Evolutionary conservation across 371 early-diverging fungal genomes (phyloP).

Genomic region (Nematocida sp.): DNA sequence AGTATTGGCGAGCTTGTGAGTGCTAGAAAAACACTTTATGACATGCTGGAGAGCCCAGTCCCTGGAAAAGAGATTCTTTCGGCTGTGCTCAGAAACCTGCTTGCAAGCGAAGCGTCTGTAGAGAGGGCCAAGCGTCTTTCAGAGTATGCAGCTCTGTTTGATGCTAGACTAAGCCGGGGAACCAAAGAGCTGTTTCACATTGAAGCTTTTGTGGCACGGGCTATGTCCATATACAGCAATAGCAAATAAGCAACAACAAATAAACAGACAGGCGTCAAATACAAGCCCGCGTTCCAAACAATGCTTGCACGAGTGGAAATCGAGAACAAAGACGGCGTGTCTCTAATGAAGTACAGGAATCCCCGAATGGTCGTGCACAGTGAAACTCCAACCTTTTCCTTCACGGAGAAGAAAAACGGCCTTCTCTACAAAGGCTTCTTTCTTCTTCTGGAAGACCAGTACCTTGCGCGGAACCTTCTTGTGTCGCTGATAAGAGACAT

Average conservation of each 20-base stretch:
- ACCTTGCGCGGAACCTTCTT: slow-evolving; percentile 31
- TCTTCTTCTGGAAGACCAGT: slow-evolving; percentile 33
- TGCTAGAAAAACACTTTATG: slow-evolving; percentile 58
- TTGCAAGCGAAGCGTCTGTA: slow-evolving; percentile 66
- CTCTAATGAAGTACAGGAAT: slow-evolving; percentile 25
- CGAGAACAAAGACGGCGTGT: slow-evolving; percentile 24
- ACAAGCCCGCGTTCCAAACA: not conserved
- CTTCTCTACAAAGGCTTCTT: slow-evolving; percentile 31
- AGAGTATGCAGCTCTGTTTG: slow-evolving; percentile 58
- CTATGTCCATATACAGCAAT: slow-evolving; percentile 46
- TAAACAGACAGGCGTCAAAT: not conserved
- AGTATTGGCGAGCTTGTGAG: not conserved
- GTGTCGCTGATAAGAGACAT: slow-evolving; percentile 19
- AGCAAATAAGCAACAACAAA: not conserved
- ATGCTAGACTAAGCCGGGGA: slow-evolving; percentile 72
- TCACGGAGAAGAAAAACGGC: slow-evolving; percentile 18
- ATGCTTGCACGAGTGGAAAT: slow-evolving; percentile 50
- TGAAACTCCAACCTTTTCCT: slow-evolving; percentile 25
- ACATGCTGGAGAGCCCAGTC: slow-evolving; percentile 66
- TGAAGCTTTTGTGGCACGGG: slow-evolving; percentile 80
- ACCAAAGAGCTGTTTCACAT: slow-evolving; percentile 87
- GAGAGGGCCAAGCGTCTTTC: slow-evolving; percentile 9
- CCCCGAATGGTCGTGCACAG: not conserved
- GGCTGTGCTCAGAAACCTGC: slow-evolving; percentile 67
- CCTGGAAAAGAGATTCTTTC: slow-evolving; percentile 69